Evolutionary conservation across 2,329 filamentous ascomycete genomes (phyloP).

Genomic region (Colletotrichum musae): DNA sequence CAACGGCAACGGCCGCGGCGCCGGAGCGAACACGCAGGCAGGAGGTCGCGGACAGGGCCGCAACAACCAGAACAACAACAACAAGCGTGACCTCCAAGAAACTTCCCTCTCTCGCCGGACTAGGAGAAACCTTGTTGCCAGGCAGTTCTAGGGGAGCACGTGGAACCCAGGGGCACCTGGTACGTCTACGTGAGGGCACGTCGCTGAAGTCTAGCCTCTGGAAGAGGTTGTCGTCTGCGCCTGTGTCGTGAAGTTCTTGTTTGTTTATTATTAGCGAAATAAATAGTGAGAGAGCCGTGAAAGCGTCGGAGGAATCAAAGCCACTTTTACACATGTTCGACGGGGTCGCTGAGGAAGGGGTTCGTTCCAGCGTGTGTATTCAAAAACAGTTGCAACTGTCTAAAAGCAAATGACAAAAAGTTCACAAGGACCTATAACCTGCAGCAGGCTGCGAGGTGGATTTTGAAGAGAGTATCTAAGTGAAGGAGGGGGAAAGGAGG

Average conservation of each 20-base stretch:
- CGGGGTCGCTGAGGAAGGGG: not conserved
- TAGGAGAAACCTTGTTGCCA: slow-evolving; percentile 20
- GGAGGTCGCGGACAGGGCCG: slow-evolving; percentile 9
- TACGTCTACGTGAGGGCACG: too few species aligned
- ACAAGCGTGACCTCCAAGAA: slow-evolving; percentile 17
- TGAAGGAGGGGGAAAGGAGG: too few species aligned
- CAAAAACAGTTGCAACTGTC: not conserved
- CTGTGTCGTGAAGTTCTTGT: not conserved
- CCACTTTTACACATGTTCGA: too few species aligned
- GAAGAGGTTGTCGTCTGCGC: not conserved
- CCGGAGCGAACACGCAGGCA: not conserved
- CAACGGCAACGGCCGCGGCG: slow-evolving; percentile 3
- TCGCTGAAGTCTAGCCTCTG: not conserved
- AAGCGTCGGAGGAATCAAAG: not conserved
- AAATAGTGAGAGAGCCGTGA: not conserved
- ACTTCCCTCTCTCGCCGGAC: slow-evolving; percentile 11
- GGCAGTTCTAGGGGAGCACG: slow-evolving; percentile 4
- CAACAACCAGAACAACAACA: slow-evolving; percentile 29
- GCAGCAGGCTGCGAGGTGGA: too few species aligned
- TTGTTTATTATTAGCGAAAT: slow-evolving; percentile 1
- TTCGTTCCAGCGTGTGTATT: not conserved
- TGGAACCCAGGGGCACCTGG: not conserved
- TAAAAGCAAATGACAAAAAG: not conserved
- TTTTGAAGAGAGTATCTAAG: too few species aligned
- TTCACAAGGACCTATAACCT: not conserved